These are phyloP conservation scores for Parastagonospora nodorum DNA, from an alignment of 2,329 filamentous ascomycete species.

Conservation along the genomic window DNA sequence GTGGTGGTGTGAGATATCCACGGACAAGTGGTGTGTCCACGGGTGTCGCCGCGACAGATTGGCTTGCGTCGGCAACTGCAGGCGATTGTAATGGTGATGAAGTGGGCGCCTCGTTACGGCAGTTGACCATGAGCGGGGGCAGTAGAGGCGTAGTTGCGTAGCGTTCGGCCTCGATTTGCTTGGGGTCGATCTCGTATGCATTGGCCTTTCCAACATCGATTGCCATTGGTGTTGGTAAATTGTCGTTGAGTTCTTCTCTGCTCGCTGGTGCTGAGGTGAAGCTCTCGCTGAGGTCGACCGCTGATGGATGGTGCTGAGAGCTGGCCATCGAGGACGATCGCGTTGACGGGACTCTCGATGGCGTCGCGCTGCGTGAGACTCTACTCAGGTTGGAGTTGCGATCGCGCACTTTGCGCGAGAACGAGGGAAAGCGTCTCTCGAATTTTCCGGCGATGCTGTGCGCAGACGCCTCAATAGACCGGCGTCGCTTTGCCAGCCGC, in stretches of 20 bases:
- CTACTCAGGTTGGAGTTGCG: constrained; percentile 48
- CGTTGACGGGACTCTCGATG: constrained; percentile 68
- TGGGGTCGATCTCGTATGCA: constrained; percentile 55
- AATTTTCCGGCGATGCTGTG: constrained; percentile 68
- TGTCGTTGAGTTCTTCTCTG: constrained; percentile 42
- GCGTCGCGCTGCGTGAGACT: constrained; percentile 48
- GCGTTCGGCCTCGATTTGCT: constrained; percentile 59
- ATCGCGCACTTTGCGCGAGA: constrained; percentile 61
- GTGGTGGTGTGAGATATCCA: constrained; percentile 66
- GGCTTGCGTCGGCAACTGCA: constrained; percentile 65
- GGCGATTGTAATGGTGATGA: constrained; percentile 88
- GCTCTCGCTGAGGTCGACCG: constrained; percentile 45
- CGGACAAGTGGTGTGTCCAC: constrained; percentile 56
- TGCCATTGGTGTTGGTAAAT: constrained; percentile 37
- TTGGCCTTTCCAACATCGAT: constrained; percentile 50
- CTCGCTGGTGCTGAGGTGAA: constrained; percentile 30
- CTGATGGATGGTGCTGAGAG: constrained; percentile 53
- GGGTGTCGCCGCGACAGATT: constrained; percentile 53
- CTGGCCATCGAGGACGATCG: constrained; percentile 78
- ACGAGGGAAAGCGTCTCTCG: constrained; percentile 62
- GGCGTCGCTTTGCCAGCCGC: constrained; percentile 61
- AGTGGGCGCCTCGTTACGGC: constrained; percentile 59
- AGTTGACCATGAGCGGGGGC: constrained; percentile 75
- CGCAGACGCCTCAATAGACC: constrained; percentile 64
- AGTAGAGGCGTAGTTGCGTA: constrained; percentile 82